phyloP scores from a whole-genome alignment of 306 rosid genomes.

The Vigna reflexopilosa region DNA sequence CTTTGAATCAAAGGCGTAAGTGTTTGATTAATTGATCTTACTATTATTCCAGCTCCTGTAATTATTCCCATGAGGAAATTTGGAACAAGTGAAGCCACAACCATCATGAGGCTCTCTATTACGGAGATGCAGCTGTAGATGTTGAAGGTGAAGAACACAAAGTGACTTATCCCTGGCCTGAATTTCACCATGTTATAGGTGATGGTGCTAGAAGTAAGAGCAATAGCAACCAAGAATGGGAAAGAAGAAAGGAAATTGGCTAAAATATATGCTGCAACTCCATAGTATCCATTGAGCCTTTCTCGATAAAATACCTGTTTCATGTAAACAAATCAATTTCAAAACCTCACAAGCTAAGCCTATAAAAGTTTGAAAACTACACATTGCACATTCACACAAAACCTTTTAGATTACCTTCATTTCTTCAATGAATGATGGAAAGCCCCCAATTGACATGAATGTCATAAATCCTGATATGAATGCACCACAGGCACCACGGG shows the following conservation, averaged over 20 bases:
- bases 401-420: conserved; percentile 68
- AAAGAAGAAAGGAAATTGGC: conserved; percentile 90
- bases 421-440: conserved; percentile 94
- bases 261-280: conserved; percentile 81
- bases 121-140: conserved; percentile 78
- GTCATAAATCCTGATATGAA: conserved; percentile 97
- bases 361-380: no score
- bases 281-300: conserved; percentile 89
- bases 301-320: conserved; percentile 85
- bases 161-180: conserved; percentile 70
- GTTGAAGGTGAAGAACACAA: conserved; percentile 70
- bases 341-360: no score
- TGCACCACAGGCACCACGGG: conserved; percentile 95
- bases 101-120: conserved; percentile 99
- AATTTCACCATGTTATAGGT: conserved; percentile 87
- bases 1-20: not conserved
- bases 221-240: conserved; percentile 84
- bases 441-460: conserved; percentile 98
- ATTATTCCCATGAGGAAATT: conserved; percentile 97
- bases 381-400: no score
- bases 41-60: conserved; percentile 95
- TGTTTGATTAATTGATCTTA: conserved; percentile 46
- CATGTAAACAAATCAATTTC: no score
- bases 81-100: conserved; percentile 94
- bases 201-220: conserved; percentile 69